phyloP scores from a whole-genome alignment of 805 yeast genomes.

The Komagataella phaffii region DNA sequence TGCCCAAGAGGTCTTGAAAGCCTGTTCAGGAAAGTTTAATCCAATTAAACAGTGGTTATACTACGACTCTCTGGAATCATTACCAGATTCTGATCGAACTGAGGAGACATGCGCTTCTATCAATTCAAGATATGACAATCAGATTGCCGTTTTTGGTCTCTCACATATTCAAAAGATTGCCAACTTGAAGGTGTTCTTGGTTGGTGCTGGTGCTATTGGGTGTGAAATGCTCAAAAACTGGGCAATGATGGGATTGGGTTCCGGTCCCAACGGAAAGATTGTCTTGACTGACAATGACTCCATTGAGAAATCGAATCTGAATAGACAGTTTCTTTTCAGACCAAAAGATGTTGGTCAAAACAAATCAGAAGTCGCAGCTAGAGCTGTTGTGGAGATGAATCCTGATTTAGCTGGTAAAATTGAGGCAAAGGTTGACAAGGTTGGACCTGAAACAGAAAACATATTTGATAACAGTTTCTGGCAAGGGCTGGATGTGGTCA shows the following conservation, averaged over 20 bases:
- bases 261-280: slow-evolving; percentile 82
- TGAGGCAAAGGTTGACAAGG: slow-evolving; percentile 69
- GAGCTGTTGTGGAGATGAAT: slow-evolving; percentile 76
- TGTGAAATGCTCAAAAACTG: slow-evolving; percentile 97
- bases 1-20: slow-evolving; percentile 94
- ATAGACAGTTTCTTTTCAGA: slow-evolving; percentile 92
- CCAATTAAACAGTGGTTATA: slow-evolving; percentile 88
- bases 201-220: slow-evolving; percentile 97
- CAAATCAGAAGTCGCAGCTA: slow-evolving; percentile 84
- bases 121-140: slow-evolving; percentile 83
- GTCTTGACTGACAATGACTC: slow-evolving; percentile 86
- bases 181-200: slow-evolving; percentile 75
- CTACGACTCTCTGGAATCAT: slow-evolving; percentile 86
- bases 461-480: slow-evolving; percentile 80
- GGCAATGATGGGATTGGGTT: slow-evolving; percentile 93
- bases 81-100: slow-evolving; percentile 59
- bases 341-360: slow-evolving; percentile 87
- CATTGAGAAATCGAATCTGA: slow-evolving; percentile 89
- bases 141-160: slow-evolving; percentile 86
- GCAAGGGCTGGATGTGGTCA: slow-evolving; percentile 74
- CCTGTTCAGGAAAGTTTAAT: slow-evolving; percentile 89
- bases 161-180: slow-evolving; percentile 61
- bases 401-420: slow-evolving; percentile 72
- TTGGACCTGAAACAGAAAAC: slow-evolving; percentile 85
- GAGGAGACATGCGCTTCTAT: slow-evolving; percentile 64